Base-by-base conservation (phyloP, 2,329 filamentous ascomycete species). In the Phialocephala subalpina region DNA sequence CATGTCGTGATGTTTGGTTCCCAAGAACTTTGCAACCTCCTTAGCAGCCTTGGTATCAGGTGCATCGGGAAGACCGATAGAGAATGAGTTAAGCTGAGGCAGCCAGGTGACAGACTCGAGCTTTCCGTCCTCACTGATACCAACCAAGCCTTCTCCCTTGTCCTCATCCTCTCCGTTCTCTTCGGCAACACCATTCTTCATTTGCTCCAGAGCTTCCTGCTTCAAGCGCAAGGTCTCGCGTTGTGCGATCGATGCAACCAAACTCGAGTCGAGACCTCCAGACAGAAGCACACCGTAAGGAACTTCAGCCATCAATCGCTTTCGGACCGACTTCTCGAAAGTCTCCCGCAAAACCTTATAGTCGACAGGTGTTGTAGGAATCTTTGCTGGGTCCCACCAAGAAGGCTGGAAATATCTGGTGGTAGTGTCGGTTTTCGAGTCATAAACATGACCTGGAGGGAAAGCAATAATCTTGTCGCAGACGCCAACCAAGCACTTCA, bases 261-360 rank as follows among this genome's bases (percentile, higher is more conserved):
- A 82, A 79, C 93, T 97, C 56, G 96, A 99, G 81, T 99, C 96
- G 60, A 99, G 86, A 74, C 96, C 96, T 76, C 96, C 96, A 60
- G 96, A 99, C 58, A 99, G 85, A 66, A 99, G 83, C 25, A 99
- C 96, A 80, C 96, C 96, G 78, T 97, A 99, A 18, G 96, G 96
- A 40, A 99, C 96, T 81, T 99, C 96, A 25, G 96, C 96, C 96
- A 99, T 99, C 78, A 99, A 86, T 72, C 96, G 91, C 84, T 99
- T 99, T 77, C 95, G 89, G 64, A 99, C 96, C 12, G 96, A 90
- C 80, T 90, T 92, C 85, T 98, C 96, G 67, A 99, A 85, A 1
- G 91, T 90, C 77, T 91, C 87, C 72, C 96, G 89, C 73, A 99
- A 86, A 61, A 88, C 78, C 84, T 92, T 97, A 78, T 94, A 89